Evolutionary conservation across 2,329 filamentous ascomycete genomes (phyloP).

Genomic region (Periconia sp.): DNA sequence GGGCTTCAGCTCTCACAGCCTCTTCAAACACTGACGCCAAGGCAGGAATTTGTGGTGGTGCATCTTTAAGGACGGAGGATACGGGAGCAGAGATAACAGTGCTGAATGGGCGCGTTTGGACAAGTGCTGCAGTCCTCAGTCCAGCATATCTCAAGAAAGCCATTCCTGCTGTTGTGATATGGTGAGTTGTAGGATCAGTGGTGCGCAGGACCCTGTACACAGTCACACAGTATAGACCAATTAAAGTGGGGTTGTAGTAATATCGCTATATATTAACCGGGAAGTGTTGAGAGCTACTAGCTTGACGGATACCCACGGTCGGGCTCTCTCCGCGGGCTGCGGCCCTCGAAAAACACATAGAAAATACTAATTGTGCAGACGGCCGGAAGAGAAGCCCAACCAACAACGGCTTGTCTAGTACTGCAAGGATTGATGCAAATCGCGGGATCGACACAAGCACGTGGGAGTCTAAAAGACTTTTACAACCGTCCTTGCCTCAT

Average conservation of each 20-base stretch:
- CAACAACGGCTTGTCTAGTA: too few species aligned
- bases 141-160: constrained; percentile 11
- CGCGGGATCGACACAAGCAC: too few species aligned
- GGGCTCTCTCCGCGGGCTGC: too few species aligned
- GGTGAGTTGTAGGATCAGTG: not conserved
- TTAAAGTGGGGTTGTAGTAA: not conserved
- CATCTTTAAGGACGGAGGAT: constrained; percentile 21
- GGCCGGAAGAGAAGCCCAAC: too few species aligned
- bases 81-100: constrained; percentile 36
- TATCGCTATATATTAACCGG: too few species aligned
- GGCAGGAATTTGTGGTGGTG: constrained; percentile 11
- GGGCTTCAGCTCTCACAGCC: constrained; percentile 62
- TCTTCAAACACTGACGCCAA: constrained; percentile 28
- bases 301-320: too few species aligned
- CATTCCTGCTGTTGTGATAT: constrained; percentile 9
- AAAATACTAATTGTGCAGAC: too few species aligned
- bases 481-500: too few species aligned
- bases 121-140: not conserved
- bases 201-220: constrained; percentile 1
- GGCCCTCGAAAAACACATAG: too few species aligned
- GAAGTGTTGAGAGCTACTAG: too few species aligned
- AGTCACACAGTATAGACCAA: not conserved
- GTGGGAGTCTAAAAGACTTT: too few species aligned
- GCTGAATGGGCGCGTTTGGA: constrained; percentile 26
- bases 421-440: too few species aligned